Evolutionary conservation across 257 asterid species (phyloP).

Genomic region (Catharanthus roseus): DNA sequence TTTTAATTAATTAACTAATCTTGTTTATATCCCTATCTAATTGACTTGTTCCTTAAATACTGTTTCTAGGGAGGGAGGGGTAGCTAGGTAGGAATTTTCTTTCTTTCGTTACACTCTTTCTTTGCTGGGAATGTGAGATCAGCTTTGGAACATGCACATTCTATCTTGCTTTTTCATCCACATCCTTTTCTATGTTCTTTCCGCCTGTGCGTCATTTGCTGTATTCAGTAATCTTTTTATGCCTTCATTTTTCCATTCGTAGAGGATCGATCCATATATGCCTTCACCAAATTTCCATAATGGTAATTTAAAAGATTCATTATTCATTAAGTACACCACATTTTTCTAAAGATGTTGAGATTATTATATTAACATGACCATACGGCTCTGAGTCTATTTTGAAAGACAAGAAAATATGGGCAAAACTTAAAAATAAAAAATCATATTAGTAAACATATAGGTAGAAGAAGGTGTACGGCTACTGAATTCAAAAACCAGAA

Average conservation of each 20-base stretch:
- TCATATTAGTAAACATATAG: too few relatives aligned
- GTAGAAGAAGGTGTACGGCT: constrained; percentile 4
- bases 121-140: neutral
- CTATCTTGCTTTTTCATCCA: neutral
- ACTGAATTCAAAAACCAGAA: neutral
- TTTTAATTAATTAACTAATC: neutral
- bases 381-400: too few relatives aligned
- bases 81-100: neutral
- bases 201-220: neutral
- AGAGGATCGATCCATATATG: too few relatives aligned
- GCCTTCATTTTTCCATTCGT: neutral
- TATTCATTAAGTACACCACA: too few relatives aligned
- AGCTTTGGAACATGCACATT: constrained; percentile 18
- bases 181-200: constrained; percentile 1
- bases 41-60: neutral
- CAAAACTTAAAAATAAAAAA: too few relatives aligned
- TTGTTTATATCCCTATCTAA: neutral
- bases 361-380: too few relatives aligned
- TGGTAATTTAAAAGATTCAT: too few relatives aligned
- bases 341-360: too few relatives aligned
- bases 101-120: constrained; percentile 5
- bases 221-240: neutral
- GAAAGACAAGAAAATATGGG: neutral
- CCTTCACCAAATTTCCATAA: too few relatives aligned
- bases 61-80: neutral